A percentile compares a stretch with the other conserved stretches of the same genome.
Conservation (phyloP, 306 rosid species). For the Alnus rubra region DNA sequence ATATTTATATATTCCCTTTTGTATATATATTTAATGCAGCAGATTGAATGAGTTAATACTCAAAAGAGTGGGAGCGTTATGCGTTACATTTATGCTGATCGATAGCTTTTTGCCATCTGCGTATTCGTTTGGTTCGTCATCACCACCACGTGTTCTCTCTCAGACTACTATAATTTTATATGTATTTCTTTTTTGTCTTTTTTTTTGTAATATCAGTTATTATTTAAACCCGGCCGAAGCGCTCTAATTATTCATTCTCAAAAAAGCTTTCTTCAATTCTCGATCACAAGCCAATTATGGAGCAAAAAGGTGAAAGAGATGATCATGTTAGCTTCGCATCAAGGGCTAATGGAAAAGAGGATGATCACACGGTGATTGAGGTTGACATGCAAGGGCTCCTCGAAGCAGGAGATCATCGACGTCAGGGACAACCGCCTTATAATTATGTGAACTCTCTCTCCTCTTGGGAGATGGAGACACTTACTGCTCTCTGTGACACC, state of each 20-base stretch:
- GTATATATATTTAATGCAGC: too few species aligned
- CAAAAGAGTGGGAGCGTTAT: neutral
- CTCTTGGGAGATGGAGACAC: constrained; percentile 52
- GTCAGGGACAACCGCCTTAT: neutral
- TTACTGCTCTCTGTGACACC: constrained; percentile 62
- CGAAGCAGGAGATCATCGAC: constrained; percentile 6
- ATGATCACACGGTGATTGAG: constrained; percentile 31
- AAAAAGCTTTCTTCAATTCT: neutral
- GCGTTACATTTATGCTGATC: neutral
- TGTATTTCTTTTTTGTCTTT: neutral
- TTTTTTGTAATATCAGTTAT: neutral
- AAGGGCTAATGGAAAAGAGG: neutral
- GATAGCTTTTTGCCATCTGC: neutral
- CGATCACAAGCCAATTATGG: neutral
- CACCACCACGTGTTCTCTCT: neutral
- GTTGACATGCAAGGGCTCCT: constrained; percentile 37
- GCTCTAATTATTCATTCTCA: neutral
- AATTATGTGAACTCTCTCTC: constrained; percentile 42
- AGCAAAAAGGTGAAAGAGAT: neutral
- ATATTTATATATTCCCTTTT: too few species aligned
- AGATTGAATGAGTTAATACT: neutral
- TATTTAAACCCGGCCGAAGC: neutral
- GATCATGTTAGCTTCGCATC: neutral
- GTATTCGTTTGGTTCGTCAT: neutral
- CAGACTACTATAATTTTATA: neutral